Evolutionary conservation across 208 protist genomes (phyloP).

Genomic region (Leishmania guyanensis): DNA sequence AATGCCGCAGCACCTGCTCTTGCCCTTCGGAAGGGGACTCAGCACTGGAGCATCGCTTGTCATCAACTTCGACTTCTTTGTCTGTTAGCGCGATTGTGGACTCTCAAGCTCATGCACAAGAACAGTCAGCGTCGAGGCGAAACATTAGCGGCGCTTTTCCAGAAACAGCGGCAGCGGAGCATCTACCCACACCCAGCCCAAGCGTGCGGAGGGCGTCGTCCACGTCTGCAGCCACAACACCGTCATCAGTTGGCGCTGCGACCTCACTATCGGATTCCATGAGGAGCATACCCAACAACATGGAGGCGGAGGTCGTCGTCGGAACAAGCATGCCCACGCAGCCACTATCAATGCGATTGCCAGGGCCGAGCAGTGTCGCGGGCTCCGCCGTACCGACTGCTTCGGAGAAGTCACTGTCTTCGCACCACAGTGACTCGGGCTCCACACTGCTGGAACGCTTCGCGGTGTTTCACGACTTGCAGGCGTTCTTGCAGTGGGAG

Average conservation of each 20-base stretch:
- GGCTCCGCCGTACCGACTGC: background rate
- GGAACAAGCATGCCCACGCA: background rate
- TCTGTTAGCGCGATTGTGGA: background rate
- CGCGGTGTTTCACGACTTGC: slow-evolving; percentile 21
- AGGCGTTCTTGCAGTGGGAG: slow-evolving; percentile 17
- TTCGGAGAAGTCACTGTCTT: background rate
- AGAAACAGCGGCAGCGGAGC: background rate
- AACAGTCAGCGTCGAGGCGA: background rate
- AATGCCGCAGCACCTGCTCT: background rate
- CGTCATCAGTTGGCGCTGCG: slow-evolving; percentile 2
- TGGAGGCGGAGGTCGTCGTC: background rate
- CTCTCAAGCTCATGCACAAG: background rate
- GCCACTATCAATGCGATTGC: background rate
- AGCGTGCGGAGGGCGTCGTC: background rate
- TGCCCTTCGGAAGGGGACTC: background rate
- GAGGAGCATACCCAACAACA: background rate
- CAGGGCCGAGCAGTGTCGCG: background rate
- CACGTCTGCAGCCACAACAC: background rate
- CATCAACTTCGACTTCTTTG: background rate
- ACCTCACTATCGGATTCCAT: background rate
- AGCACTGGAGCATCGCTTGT: background rate
- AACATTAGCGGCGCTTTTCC: background rate
- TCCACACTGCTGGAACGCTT: slow-evolving; percentile 6
- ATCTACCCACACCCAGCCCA: background rate
- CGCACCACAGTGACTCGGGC: background rate